These are phyloP conservation scores for Sclerotinia spermophila DNA, from an alignment of 2,329 filamentous ascomycete species.

Conservation along the genomic window DNA sequence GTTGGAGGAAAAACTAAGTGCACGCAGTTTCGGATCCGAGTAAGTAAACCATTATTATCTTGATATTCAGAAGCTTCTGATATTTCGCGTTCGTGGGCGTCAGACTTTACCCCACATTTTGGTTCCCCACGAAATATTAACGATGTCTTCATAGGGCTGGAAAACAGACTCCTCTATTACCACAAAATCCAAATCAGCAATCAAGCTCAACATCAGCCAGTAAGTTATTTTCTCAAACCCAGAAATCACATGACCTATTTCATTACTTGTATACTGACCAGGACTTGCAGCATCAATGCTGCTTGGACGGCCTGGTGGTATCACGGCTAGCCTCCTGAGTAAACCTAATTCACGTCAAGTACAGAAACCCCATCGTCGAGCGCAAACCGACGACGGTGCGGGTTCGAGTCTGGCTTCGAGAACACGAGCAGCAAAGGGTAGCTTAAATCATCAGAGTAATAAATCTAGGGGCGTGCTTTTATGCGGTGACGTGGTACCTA, in stretches of 20 bases:
- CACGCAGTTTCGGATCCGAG: constrained; percentile 51
- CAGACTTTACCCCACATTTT: not conserved
- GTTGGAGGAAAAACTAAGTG: constrained; percentile 79
- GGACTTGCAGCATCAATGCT: constrained; percentile 50
- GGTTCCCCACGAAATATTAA: constrained; percentile 3
- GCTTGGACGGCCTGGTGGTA: constrained; percentile 63
- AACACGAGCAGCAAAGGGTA: constrained; percentile 48
- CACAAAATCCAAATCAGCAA: constrained; percentile 30
- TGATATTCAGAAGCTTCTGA: not conserved
- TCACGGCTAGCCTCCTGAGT: constrained; percentile 83
- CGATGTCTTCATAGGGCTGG: constrained; percentile 21
- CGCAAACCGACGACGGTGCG: constrained; percentile 62
- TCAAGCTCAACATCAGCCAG: constrained; percentile 35
- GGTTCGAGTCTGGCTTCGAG: constrained; percentile 43
- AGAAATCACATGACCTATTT: not conserved
- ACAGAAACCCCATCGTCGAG: constrained; percentile 47
- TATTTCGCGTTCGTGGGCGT: not conserved
- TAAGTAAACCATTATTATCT: not conserved
- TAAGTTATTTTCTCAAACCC: not conserved
- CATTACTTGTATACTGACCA: constrained; percentile 15
- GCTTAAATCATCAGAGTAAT: constrained; percentile 56
- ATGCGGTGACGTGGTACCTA: constrained; percentile 97
- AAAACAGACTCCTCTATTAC: constrained; percentile 26
- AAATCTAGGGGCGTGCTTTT: constrained; percentile 86
- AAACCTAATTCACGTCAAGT: constrained; percentile 61